Evolutionary conservation across 2,329 filamentous ascomycete species (phyloP).

Genomic region (Lasiodiplodia gonubiensis): DNA sequence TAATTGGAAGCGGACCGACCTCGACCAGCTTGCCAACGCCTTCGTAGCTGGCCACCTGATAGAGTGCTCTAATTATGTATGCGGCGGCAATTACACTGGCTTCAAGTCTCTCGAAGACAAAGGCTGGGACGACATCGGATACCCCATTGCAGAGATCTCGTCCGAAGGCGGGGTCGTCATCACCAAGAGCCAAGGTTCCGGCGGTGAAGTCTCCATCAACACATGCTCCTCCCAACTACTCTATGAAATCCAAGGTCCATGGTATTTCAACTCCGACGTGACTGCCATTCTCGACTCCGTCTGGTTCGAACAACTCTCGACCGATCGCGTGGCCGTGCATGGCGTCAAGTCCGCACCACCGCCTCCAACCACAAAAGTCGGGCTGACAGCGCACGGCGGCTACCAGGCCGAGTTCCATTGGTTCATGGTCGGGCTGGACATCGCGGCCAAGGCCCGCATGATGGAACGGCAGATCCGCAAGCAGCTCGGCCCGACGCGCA

Average conservation of each 20-base stretch:
- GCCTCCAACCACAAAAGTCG: conserved; percentile 48
- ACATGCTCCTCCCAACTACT: conserved; percentile 32
- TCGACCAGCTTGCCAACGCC: conserved; percentile 50
- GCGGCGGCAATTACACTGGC: conserved; percentile 52
- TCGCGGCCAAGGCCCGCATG: conserved; percentile 52
- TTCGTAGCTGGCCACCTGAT: conserved; percentile 54
- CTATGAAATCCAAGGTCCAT: conserved; percentile 48
- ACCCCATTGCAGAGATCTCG: conserved; percentile 41
- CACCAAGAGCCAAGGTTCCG: conserved; percentile 33
- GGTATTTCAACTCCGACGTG: conserved; percentile 65
- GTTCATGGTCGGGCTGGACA: conserved; percentile 53
- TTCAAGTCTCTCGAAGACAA: conserved; percentile 47
- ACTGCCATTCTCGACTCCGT: conserved; percentile 59
- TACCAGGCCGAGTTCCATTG: conserved; percentile 56
- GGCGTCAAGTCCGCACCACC: conserved; percentile 53
- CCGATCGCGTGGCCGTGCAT: conserved; percentile 56
- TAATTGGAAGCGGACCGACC: conserved; percentile 47
- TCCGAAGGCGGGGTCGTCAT: conserved; percentile 37
- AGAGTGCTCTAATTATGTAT: conserved; percentile 52
- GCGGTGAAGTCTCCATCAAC: conserved; percentile 33
- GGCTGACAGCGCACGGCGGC: conserved; percentile 52
- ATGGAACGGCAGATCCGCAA: conserved; percentile 46
- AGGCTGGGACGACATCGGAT: conserved; percentile 42
- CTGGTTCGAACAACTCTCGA: conserved; percentile 57
- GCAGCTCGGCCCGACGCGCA: conserved; percentile 44